These are phyloP conservation scores for Sordaria brevicollis DNA, from an alignment of 495 filamentous ascomycete species.

Conservation along the genomic window DNA sequence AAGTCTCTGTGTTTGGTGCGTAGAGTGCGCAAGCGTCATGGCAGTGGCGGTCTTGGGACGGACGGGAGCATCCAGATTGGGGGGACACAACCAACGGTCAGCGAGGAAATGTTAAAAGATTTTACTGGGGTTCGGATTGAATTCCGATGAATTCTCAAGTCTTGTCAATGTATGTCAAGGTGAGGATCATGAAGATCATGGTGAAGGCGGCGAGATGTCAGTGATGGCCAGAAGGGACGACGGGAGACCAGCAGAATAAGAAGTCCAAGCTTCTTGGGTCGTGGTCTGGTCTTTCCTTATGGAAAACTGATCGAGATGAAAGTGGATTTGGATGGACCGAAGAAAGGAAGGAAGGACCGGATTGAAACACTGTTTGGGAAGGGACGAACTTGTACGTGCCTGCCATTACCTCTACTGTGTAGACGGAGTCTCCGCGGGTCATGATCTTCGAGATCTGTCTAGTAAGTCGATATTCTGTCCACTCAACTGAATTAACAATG, in stretches of 20 bases:
- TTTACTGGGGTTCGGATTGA: background rate
- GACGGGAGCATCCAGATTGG: background rate
- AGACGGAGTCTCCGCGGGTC: background rate
- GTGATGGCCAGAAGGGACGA: background rate
- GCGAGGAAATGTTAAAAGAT: background rate
- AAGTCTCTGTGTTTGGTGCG: no score
- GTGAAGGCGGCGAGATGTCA: no score
- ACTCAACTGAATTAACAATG: no score
- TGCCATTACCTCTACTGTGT: background rate
- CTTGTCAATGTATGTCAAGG: background rate
- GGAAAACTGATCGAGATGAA: background rate
- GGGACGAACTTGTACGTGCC: background rate
- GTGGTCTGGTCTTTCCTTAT: background rate
- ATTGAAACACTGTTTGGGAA: background rate
- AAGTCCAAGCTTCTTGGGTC: background rate
- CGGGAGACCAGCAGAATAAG: background rate
- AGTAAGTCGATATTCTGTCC: no score
- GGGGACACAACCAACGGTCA: background rate
- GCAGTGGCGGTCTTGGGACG: no score
- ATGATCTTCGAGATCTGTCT: no score
- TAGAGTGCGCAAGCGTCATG: background rate
- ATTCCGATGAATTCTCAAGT: background rate
- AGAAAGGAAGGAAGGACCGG: no score
- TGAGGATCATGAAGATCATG: background rate
- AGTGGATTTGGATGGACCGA: background rate